phyloP scores from a whole-genome alignment of 345 rosid species.

The Linum usitatissimum region DNA sequence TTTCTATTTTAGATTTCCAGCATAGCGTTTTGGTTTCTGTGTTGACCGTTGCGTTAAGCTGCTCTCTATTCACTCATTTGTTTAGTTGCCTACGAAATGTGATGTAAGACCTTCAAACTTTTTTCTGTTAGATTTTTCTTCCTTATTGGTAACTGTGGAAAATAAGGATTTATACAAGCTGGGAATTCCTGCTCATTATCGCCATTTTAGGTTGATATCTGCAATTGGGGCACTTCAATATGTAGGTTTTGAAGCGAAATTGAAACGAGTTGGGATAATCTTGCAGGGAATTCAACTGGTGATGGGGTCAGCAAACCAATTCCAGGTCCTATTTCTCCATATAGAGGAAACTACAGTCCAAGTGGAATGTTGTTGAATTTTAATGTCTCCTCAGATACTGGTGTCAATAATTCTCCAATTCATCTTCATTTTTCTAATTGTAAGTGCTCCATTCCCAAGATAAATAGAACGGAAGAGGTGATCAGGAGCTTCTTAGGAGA shows the following conservation, averaged over 20 bases:
- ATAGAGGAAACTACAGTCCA: constrained; percentile 14
- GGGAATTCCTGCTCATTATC: neutral
- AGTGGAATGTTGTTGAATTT: constrained; percentile 28
- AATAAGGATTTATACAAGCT: neutral
- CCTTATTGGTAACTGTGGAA: neutral
- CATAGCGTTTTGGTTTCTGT: neutral
- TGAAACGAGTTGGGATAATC: constrained; percentile 3
- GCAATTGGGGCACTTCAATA: neutral
- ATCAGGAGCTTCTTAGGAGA: constrained; percentile 35
- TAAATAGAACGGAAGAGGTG: constrained; percentile 35
- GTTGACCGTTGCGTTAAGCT: neutral
- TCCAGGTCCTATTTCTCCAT: constrained; percentile 15
- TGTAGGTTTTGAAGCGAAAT: neutral
- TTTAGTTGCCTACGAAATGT: constrained; percentile 12
- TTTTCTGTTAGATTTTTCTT: neutral
- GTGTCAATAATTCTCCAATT: constrained; percentile 20
- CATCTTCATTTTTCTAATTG: constrained; percentile 24
- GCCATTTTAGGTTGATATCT: neutral
- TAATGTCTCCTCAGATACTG: constrained; percentile 19
- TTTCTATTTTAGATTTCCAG: no score
- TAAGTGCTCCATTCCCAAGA: constrained; percentile 28
- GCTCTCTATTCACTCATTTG: neutral
- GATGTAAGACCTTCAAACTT: constrained; percentile 5
- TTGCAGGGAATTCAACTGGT: constrained; percentile 24
- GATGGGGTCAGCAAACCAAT: constrained; percentile 12